phyloP scores from a whole-genome alignment of 1,284 basidiomycete genomes.

The Tilletia walkeri region DNA sequence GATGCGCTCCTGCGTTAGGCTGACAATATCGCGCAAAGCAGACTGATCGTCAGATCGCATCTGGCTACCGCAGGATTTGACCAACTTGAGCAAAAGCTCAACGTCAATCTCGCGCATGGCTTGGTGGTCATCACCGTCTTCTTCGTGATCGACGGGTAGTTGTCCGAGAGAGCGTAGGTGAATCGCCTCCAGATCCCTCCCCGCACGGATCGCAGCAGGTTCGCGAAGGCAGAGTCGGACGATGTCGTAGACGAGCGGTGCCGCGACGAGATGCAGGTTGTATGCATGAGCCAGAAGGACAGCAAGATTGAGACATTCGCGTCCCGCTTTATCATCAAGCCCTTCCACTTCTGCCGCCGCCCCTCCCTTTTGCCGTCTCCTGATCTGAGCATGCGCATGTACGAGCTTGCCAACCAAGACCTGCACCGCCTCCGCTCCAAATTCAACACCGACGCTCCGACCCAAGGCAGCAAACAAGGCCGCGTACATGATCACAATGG shows the following conservation, averaged over 20 bases:
- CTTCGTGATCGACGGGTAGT: not conserved
- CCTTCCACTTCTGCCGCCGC: conserved; percentile 25
- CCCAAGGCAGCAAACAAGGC: conserved; percentile 81
- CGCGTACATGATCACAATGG: conserved; percentile 86
- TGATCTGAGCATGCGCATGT: conserved; percentile 24
- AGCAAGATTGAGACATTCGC: conserved; percentile 84
- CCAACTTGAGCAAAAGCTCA: conserved; percentile 80
- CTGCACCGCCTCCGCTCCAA: conserved; percentile 64
- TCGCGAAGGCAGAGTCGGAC: conserved; percentile 73
- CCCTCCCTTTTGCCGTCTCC: not conserved
- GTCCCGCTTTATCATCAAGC: conserved; percentile 57
- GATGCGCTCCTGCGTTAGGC: conserved; percentile 33
- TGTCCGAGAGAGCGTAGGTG: not conserved
- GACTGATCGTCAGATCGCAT: conserved; percentile 46
- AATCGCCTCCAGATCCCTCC: conserved; percentile 13
- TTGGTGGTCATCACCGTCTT: no score
- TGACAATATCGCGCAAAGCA: conserved; percentile 46
- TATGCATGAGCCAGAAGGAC: conserved; percentile 87
- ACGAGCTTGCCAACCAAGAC: conserved; percentile 33
- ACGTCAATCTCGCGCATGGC: conserved; percentile 74
- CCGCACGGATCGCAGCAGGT: conserved; percentile 28
- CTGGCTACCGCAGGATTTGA: conserved; percentile 59
- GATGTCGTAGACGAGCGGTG: conserved; percentile 82
- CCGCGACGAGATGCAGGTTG: conserved; percentile 90
- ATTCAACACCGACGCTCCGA: conserved; percentile 82